Conservation (phyloP, 352 stramenopile genomes). For the Sclerospora graminicola region DNA sequence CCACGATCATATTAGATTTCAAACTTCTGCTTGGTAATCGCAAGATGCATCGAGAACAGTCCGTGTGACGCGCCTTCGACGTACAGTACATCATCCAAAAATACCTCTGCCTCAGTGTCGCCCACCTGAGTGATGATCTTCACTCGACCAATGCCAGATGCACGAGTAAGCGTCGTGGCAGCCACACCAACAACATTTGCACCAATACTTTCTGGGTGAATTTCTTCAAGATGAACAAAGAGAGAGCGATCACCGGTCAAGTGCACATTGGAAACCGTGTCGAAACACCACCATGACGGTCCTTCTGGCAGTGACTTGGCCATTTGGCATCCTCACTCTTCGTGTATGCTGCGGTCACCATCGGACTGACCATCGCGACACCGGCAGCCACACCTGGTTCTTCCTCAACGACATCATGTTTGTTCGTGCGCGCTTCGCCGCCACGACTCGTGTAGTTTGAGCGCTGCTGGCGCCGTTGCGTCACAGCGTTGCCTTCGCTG, state of each 20-base stretch:
- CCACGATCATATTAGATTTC: neutral
- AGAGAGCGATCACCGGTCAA: neutral
- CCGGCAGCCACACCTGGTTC: no score
- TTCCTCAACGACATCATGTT: no score
- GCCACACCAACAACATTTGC: constrained; percentile 1
- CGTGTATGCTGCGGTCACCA: no score
- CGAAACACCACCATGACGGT: constrained; percentile 1
- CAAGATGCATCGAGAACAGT: neutral
- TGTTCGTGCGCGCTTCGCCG: no score
- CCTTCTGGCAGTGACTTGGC: no score
- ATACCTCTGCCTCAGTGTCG: neutral
- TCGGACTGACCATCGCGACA: no score
- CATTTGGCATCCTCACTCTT: no score
- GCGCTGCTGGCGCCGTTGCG: no score
- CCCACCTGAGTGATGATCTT: neutral
- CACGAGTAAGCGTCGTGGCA: neutral
- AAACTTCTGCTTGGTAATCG: constrained; percentile 1
- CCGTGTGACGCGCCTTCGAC: neutral
- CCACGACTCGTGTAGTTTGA: no score
- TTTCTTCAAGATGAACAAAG: constrained; percentile 2
- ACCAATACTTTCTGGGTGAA: neutral
- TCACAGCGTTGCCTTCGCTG: no score
- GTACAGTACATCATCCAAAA: constrained; percentile 1
- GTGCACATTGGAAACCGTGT: constrained; percentile 3
- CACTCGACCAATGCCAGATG: neutral